Percentiles rank a stretch among this genome's conserved stretches.
These are phyloP conservation scores for Malassezia japonica DNA, from an alignment of 1,284 basidiomycete genomes.

Conservation along the genomic window DNA sequence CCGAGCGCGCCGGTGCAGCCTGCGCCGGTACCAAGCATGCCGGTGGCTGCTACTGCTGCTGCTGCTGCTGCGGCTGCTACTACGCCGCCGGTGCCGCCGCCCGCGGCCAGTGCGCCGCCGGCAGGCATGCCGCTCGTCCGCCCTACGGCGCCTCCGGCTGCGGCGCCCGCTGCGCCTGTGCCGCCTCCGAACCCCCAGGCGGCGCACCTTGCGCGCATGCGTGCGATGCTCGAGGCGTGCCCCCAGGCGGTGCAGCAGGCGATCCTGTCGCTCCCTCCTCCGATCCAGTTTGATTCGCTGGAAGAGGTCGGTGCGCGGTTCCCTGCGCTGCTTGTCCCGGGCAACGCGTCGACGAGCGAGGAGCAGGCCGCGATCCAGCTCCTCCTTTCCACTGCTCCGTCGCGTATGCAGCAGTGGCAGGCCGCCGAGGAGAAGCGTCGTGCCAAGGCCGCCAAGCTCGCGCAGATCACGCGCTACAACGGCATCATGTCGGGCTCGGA, in stretches of 20 bases:
- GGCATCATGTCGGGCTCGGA: constrained; percentile 97
- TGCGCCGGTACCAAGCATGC: background rate
- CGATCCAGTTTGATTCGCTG: constrained; percentile 43
- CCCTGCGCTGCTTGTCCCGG: constrained; percentile 25
- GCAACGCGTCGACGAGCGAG: constrained; percentile 15
- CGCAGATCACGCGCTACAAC: constrained; percentile 75
- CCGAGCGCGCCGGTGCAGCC: background rate
- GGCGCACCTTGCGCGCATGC: constrained; percentile 40
- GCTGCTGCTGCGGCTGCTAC: constrained; percentile 7
- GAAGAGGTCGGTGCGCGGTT: constrained; percentile 34
- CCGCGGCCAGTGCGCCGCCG: background rate
- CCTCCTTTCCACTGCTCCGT: constrained; percentile 28
- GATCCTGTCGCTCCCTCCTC: constrained; percentile 39
- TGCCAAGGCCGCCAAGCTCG: constrained; percentile 41
- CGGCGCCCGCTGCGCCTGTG: constrained; percentile 13
- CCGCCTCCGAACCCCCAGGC: constrained; percentile 23
- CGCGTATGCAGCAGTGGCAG: constrained; percentile 30
- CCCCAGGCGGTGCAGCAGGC: constrained; percentile 34
- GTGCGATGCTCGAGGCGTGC: constrained; percentile 35
- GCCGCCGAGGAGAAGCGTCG: constrained; percentile 30
- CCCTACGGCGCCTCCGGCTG: constrained; percentile 1
- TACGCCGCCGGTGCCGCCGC: background rate
- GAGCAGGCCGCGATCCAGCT: constrained; percentile 32
- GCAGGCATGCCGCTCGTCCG: constrained; percentile 15
- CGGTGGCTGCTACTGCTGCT: background rate